Evolutionary conservation across 2,329 filamentous ascomycete species (phyloP).

Genomic region (Aspergillus costaricaensis): DNA sequence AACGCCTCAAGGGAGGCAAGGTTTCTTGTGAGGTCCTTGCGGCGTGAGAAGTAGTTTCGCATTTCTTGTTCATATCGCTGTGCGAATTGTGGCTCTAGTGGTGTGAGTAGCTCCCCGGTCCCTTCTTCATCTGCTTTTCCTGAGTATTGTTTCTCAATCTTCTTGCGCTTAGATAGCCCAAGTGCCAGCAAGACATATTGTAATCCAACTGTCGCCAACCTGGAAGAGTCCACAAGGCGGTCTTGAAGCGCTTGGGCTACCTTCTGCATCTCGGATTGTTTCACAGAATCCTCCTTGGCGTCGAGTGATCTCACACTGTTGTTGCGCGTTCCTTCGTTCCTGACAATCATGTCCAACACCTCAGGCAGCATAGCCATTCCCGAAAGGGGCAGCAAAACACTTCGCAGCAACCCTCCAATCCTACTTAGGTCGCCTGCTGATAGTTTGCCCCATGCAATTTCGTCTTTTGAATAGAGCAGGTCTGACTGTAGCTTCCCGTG

Average conservation of each 20-base stretch:
- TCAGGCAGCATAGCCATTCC: conserved; percentile 71
- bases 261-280: conserved; percentile 25
- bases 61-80: conserved; percentile 54
- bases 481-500: conserved; percentile 67
- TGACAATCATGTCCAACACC: conserved; percentile 54
- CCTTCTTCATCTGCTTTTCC: conserved; percentile 52
- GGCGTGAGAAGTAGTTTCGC: conserved; percentile 54
- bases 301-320: conserved; percentile 8
- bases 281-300: conserved; percentile 14
- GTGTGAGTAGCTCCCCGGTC: conserved; percentile 50
- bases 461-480: conserved; percentile 69
- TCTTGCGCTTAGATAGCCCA: conserved; percentile 43
- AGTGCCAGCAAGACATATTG: conserved; percentile 60
- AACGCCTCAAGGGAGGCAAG: conserved; percentile 44
- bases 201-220: conserved; percentile 62
- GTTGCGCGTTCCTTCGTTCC: conserved; percentile 23
- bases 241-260: conserved; percentile 29
- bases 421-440: conserved; percentile 65
- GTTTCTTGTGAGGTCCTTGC: conserved; percentile 50
- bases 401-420: conserved; percentile 61
- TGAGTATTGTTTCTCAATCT: conserved; percentile 37
- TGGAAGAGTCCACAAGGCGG: conserved; percentile 61
- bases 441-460: conserved; percentile 70
- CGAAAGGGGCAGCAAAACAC: conserved; percentile 63
- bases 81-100: conserved; percentile 60